Conservation (phyloP, 139 green algal genomes). For the Micromonas commoda region DNA sequence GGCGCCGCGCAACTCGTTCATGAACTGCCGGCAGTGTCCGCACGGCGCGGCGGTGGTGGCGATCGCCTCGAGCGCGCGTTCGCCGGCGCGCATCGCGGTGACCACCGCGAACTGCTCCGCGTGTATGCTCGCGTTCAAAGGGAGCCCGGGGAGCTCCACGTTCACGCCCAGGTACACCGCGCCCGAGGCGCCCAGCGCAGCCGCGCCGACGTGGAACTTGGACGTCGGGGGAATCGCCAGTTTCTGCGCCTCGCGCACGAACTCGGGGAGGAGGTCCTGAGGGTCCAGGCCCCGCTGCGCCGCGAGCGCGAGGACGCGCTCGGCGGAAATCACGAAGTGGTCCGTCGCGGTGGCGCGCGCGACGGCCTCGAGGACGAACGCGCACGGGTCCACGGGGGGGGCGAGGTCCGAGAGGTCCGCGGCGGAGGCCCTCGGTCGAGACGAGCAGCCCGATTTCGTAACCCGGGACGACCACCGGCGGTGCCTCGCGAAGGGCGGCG, state of each 20-base stretch:
- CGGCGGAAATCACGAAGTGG: not conserved
- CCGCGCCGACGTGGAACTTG: slow-evolving; percentile 42
- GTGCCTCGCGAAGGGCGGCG: too few relatives aligned
- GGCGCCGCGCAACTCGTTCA: slow-evolving; percentile 35
- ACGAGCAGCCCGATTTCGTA: too few relatives aligned
- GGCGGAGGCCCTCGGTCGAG: too few relatives aligned
- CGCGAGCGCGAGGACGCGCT: not conserved
- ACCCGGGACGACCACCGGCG: too few relatives aligned
- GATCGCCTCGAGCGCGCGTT: slow-evolving; percentile 32
- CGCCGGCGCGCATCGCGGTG: slow-evolving; percentile 32
- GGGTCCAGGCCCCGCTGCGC: not conserved
- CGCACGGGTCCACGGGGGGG: too few relatives aligned
- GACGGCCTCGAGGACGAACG: not conserved
- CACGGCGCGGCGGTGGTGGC: slow-evolving; percentile 43
- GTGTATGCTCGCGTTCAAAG: slow-evolving; percentile 45
- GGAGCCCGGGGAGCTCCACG: slow-evolving; percentile 43
- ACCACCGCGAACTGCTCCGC: slow-evolving; percentile 50
- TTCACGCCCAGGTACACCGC: slow-evolving; percentile 46
- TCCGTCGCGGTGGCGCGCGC: not conserved
- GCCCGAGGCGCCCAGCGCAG: slow-evolving; percentile 36
- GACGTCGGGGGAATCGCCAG: slow-evolving; percentile 40
- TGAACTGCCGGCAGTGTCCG: slow-evolving; percentile 48
- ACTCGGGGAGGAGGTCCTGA: not conserved
- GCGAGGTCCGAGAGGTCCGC: too few relatives aligned
- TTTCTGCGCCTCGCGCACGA: not conserved